These are phyloP conservation scores for Spathaspora sp. DNA, from an alignment of 805 yeast genomes.

Conservation along the genomic window DNA sequence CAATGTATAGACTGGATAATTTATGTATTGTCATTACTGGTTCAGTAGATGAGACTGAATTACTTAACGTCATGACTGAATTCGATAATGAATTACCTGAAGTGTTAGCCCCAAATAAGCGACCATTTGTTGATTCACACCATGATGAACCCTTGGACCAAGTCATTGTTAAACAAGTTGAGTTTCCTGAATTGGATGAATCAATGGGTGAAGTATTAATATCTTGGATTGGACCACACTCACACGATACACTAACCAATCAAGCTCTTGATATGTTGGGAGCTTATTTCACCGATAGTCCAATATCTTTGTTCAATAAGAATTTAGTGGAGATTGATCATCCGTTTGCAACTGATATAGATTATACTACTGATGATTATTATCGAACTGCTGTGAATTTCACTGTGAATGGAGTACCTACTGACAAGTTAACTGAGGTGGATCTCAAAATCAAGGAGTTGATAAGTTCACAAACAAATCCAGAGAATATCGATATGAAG, in stretches of 20 bases:
- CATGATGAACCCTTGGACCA: constrained; percentile 41
- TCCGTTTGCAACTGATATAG: constrained; percentile 74
- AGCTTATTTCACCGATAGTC: constrained; percentile 69
- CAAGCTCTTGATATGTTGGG: constrained; percentile 72
- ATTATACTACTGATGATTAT: constrained; percentile 72
- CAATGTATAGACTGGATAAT: constrained; percentile 77
- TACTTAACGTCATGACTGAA: constrained; percentile 53
- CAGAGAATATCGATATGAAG: constrained; percentile 52
- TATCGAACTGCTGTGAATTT: constrained; percentile 56
- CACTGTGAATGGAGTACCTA: constrained; percentile 71
- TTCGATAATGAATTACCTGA: constrained; percentile 59
- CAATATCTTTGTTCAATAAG: constrained; percentile 71
- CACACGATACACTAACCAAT: constrained; percentile 46
- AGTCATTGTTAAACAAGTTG: constrained; percentile 47
- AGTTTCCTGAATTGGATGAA: constrained; percentile 89
- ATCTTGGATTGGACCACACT: constrained; percentile 80
- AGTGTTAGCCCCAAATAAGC: constrained; percentile 34
- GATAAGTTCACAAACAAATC: constrained; percentile 48
- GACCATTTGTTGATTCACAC: constrained; percentile 80
- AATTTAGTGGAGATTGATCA: constrained; percentile 75
- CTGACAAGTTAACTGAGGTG: constrained; percentile 53
- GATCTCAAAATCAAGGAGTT: constrained; percentile 49
- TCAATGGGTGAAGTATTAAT: constrained; percentile 70
- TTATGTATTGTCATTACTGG: constrained; percentile 84
- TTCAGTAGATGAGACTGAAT: constrained; percentile 70